phyloP scores from a whole-genome alignment of 148 eudicot species.

The Beta vulgaris region DNA sequence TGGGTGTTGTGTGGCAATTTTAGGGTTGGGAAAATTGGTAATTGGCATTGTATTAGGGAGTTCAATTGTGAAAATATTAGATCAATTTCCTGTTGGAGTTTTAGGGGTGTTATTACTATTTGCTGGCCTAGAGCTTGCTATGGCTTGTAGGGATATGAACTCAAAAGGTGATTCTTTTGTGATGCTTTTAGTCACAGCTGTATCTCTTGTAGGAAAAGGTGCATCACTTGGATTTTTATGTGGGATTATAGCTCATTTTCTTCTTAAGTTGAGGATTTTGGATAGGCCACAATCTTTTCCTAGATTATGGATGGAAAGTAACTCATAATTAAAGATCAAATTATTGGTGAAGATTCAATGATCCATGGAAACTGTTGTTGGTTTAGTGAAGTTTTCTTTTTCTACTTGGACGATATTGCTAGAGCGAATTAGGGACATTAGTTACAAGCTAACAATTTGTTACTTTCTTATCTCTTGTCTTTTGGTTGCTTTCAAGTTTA shows the following conservation, averaged over 20 bases:
- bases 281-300: slow-evolving; percentile 36
- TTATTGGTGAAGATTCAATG: neutral
- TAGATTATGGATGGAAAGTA: slow-evolving; percentile 32
- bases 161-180: slow-evolving; percentile 65
- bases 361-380: no score
- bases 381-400: no score
- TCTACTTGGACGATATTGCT: neutral
- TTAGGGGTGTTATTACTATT: slow-evolving; percentile 73
- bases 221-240: slow-evolving; percentile 68
- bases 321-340: neutral
- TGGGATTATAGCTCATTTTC: slow-evolving; percentile 62
- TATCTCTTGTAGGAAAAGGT: slow-evolving; percentile 67
- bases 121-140: slow-evolving; percentile 84
- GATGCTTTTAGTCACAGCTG: slow-evolving; percentile 65
- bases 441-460: neutral
- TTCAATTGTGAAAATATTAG: slow-evolving; percentile 60
- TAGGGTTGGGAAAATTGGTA: slow-evolving; percentile 58
- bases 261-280: slow-evolving; percentile 50
- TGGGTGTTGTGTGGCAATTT: slow-evolving; percentile 76
- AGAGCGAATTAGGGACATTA: neutral
- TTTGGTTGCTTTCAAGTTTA: neutral
- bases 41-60: slow-evolving; percentile 68
- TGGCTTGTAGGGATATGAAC: slow-evolving; percentile 77
- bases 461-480: neutral
- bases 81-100: slow-evolving; percentile 73